These are phyloP conservation scores for Lasiosphaeriaceae sp. DNA, from an alignment of 495 filamentous ascomycete species.

Conservation along the genomic window DNA sequence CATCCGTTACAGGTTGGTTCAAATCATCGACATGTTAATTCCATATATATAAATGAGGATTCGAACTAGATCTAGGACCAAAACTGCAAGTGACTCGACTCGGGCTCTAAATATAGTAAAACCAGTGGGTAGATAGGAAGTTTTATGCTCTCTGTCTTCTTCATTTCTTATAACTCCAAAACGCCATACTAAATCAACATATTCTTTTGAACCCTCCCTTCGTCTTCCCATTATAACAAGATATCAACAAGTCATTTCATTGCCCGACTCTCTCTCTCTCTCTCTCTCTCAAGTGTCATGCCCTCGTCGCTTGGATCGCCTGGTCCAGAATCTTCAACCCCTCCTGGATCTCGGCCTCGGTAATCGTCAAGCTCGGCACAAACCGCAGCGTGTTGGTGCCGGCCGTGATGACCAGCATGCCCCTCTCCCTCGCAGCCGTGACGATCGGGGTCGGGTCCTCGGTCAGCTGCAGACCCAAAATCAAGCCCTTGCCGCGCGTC, in stretches of 20 bases:
- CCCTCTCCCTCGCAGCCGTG: constrained; percentile 80
- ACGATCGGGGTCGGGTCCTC: constrained; percentile 67
- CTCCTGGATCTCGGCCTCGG: constrained; percentile 68
- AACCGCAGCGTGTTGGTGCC: constrained; percentile 86
- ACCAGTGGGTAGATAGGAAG: no score
- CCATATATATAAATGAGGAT: no score
- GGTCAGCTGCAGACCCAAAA: constrained; percentile 78
- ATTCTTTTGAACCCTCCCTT: no score
- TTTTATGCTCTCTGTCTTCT: no score
- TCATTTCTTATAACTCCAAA: no score
- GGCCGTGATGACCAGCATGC: constrained; percentile 84
- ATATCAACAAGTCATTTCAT: background rate
- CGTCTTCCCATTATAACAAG: no score
- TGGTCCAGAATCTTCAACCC: constrained; percentile 73
- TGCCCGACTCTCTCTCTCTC: background rate
- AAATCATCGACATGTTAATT: no score
- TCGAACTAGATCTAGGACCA: no score
- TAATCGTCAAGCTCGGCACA: constrained; percentile 77
- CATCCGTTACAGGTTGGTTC: no score
- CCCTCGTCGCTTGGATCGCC: constrained; percentile 52
- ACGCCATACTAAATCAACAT: no score
- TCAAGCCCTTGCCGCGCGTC: constrained; percentile 76
- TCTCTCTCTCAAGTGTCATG: background rate
- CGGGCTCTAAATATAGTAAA: no score
- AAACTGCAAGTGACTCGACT: no score